These are phyloP conservation scores for Daldinia concentrica DNA, from an alignment of 495 filamentous ascomycete genomes.

Conservation along the genomic window DNA sequence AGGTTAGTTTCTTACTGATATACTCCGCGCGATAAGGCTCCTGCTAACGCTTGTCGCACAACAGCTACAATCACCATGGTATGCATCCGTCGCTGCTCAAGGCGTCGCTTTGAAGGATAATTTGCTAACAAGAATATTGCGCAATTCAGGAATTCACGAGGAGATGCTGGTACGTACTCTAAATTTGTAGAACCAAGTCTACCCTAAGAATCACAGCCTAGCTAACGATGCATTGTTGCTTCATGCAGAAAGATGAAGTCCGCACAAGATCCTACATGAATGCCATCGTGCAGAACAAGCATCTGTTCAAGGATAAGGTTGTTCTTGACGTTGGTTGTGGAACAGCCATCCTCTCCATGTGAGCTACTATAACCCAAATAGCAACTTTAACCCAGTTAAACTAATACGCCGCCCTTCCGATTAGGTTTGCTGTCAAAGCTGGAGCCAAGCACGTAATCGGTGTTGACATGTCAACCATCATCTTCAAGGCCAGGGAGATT, in stretches of 20 bases:
- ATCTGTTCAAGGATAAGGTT: conserved; percentile 87
- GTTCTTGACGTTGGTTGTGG: conserved; percentile 95
- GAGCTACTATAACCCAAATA: conserved; percentile 30
- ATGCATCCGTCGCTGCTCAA: conserved; percentile 47
- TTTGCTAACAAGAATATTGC: conserved; percentile 46
- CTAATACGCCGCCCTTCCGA: conserved; percentile 16
- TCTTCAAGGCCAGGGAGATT: conserved; percentile 85
- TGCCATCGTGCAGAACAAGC: conserved; percentile 92
- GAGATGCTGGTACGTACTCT: conserved; percentile 88
- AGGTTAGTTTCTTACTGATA: conserved; percentile 65
- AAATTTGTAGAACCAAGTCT: conserved; percentile 6
- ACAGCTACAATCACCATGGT: conserved; percentile 96
- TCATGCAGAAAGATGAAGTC: conserved; percentile 91
- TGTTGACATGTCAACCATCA: conserved; percentile 94
- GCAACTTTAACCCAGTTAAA: neutral
- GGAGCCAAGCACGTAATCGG: conserved; percentile 91
- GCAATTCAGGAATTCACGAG: conserved; percentile 83
- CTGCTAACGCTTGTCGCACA: conserved; percentile 46
- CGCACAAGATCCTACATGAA: conserved; percentile 95
- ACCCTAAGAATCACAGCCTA: conserved; percentile 16
- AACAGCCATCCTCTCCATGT: conserved; percentile 91
- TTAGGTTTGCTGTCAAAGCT: conserved; percentile 84
- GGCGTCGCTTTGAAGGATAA: neutral
- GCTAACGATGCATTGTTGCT: conserved; percentile 31
- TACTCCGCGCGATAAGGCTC: conserved; percentile 15